These are phyloP conservation scores for Rubia tinctorum DNA, from an alignment of 305 asterid species.

Conservation along the genomic window DNA sequence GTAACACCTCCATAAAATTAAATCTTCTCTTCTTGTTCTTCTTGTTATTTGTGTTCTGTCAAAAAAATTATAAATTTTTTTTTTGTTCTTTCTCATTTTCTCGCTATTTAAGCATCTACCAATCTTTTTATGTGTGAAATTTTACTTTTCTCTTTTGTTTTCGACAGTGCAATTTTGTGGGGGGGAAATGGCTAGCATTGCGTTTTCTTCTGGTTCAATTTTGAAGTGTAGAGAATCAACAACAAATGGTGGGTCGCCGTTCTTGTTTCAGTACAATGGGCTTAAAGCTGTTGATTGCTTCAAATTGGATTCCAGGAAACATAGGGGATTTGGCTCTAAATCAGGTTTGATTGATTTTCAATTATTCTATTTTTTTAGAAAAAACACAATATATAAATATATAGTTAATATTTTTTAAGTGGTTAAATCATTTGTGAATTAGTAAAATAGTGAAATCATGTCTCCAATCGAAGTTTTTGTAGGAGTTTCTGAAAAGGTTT, in stretches of 20 bases:
- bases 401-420: too few species aligned
- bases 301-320: constrained; percentile 17
- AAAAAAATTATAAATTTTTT: too few species aligned
- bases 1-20: constrained; percentile 32
- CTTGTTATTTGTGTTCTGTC: not conserved
- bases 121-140: not conserved
- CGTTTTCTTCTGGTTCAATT: constrained; percentile 40
- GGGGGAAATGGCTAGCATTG: constrained; percentile 37
- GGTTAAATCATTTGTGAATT: too few species aligned
- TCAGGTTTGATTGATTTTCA: constrained; percentile 13
- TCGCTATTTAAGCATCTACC: not conserved
- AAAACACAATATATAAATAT: too few species aligned
- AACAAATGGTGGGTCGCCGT: constrained; percentile 26
- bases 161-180: not conserved
- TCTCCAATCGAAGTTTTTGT: too few species aligned
- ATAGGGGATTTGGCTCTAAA: constrained; percentile 5
- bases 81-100: not conserved
- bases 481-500: too few species aligned
- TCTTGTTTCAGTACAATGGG: constrained; percentile 31
- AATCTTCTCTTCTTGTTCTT: not conserved
- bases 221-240: constrained; percentile 33
- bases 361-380: not conserved
- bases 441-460: too few species aligned
- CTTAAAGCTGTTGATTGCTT: constrained; percentile 32
- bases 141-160: not conserved